Conservation (phyloP, 371 early-diverging fungal genomes). For the Syncephalastrum racemosum region DNA sequence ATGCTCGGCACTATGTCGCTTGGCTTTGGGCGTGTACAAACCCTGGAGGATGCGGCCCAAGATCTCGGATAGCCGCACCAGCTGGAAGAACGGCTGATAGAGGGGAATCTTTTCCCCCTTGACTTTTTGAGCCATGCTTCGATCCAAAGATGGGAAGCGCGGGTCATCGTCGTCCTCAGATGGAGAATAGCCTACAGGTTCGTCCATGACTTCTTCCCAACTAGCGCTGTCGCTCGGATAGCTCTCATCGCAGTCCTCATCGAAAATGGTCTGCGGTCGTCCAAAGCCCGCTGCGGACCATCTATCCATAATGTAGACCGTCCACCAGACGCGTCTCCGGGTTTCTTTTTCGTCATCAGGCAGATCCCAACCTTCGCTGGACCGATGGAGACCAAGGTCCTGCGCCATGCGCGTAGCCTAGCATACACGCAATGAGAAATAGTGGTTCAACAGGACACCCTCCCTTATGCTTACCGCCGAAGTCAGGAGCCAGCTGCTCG, state of each 20-base stretch:
- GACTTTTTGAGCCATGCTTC: slow-evolving; percentile 29
- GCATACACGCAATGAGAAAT: not conserved
- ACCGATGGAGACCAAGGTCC: slow-evolving; percentile 68
- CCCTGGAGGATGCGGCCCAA: slow-evolving; percentile 47
- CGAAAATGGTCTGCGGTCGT: slow-evolving; percentile 53
- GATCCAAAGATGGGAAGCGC: slow-evolving; percentile 41
- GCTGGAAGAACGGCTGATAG: slow-evolving; percentile 51
- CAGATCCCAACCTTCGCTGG: slow-evolving; percentile 52
- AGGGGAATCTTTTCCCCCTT: slow-evolving; percentile 38
- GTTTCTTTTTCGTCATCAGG: slow-evolving; percentile 58
- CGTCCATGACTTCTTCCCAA: slow-evolving; percentile 50
- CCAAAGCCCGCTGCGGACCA: slow-evolving; percentile 55
- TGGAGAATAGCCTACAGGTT: slow-evolving; percentile 6
- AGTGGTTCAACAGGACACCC: not conserved
- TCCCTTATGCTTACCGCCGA: slow-evolving; percentile 26
- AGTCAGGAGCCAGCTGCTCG: slow-evolving; percentile 40
- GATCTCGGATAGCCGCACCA: slow-evolving; percentile 46
- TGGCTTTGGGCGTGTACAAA: slow-evolving; percentile 49
- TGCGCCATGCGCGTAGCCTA: slow-evolving; percentile 42
- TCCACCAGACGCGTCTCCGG: slow-evolving; percentile 67
- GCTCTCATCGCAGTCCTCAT: slow-evolving; percentile 47
- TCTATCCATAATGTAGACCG: slow-evolving; percentile 61
- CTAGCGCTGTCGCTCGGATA: slow-evolving; percentile 42
- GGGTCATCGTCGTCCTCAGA: slow-evolving; percentile 9
- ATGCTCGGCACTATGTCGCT: slow-evolving; percentile 42